A percentile compares a stretch with the other conserved stretches of the same genome.
Evolutionary conservation across 2,329 filamentous ascomycete species (phyloP).

Genomic region (Neoscytalidium dimidiatum): DNA sequence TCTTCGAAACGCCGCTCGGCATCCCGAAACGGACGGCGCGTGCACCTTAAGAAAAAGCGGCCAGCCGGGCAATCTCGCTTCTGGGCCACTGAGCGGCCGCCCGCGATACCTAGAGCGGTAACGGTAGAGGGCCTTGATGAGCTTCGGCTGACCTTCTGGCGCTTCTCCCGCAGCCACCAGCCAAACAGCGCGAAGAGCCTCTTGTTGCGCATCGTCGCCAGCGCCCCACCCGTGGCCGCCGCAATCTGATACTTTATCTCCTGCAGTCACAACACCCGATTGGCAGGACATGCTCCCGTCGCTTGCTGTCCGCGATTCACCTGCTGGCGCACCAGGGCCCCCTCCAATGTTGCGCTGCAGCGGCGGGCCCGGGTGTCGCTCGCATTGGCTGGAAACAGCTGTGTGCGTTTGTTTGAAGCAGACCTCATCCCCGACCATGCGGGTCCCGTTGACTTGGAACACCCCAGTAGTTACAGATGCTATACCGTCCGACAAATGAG

Average conservation of each 20-base stretch:
- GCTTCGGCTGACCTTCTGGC: not conserved
- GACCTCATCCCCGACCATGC: not conserved
- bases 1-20: not conserved
- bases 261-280: not conserved
- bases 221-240: not conserved
- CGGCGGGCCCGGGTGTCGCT: not conserved
- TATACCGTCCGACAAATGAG: constrained; percentile 9
- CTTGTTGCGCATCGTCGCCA: not conserved
- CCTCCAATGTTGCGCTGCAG: constrained; percentile 9
- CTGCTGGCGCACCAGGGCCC: not conserved
- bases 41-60: not conserved
- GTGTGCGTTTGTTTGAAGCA: not conserved
- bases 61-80: not conserved
- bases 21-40: constrained; percentile 1
- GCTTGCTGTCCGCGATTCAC: not conserved
- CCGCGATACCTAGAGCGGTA: not conserved
- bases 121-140: constrained; percentile 2
- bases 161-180: not conserved
- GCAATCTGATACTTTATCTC: constrained; percentile 10
- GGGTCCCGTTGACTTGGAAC: constrained; percentile 4
- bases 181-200: not conserved
- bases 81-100: not conserved
- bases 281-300: not conserved
- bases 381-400: constrained; percentile 4
- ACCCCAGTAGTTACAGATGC: constrained; percentile 8